phyloP scores from a whole-genome alignment of 2,329 filamentous ascomycete genomes.

The Bipolaris cookei region DNA sequence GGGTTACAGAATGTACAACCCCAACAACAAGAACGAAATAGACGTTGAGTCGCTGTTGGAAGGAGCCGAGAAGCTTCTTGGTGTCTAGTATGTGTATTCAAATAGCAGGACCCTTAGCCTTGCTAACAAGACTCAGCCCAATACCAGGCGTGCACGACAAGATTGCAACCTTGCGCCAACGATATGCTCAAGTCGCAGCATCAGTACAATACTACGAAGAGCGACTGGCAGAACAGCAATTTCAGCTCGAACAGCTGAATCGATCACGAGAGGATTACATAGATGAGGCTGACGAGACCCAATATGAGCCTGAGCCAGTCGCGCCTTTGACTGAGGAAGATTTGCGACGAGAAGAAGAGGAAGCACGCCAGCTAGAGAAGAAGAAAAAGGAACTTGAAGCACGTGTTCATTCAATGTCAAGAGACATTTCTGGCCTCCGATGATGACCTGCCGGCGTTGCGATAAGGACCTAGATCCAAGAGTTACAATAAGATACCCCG shows the following conservation, averaged over 20 bases:
- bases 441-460: constrained; percentile 9
- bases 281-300: constrained; percentile 59
- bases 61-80: constrained; percentile 88
- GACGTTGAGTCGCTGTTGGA: constrained; percentile 84
- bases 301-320: constrained; percentile 51
- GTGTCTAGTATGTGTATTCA: constrained; percentile 71
- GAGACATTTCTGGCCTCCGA: constrained; percentile 67
- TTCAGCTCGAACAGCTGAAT: constrained; percentile 76
- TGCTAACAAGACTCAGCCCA: constrained; percentile 56
- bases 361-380: constrained; percentile 66
- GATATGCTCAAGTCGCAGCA: constrained; percentile 72
- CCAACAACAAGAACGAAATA: constrained; percentile 69
- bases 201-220: constrained; percentile 83
- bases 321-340: constrained; percentile 70
- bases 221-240: constrained; percentile 76
- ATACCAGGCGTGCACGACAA: constrained; percentile 78
- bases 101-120: rapidly evolving
- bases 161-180: constrained; percentile 73
- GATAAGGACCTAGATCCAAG: constrained; percentile 2
- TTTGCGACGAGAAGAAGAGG: constrained; percentile 71
- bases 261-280: constrained; percentile 63
- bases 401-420: constrained; percentile 71
- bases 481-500: constrained; percentile 17
- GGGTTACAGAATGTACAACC: constrained; percentile 52
- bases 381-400: constrained; percentile 69